Evolutionary conservation across 495 filamentous ascomycete genomes (phyloP), one percentile per base, ranked within the genome.

Genomic region (Penicillium desertorum): DNA sequence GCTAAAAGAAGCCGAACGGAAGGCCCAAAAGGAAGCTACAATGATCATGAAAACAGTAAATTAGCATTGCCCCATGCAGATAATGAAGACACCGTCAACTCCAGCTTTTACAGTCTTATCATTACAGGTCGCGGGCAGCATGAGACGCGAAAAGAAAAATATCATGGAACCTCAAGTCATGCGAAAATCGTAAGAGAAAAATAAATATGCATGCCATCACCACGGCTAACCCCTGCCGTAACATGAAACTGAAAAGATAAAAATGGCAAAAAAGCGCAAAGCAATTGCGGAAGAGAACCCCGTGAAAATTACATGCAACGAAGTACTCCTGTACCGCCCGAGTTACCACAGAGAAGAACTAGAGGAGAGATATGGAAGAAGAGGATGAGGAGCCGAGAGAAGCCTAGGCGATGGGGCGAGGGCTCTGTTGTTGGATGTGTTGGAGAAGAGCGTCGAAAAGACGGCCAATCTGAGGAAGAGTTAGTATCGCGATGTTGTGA

Each of bases 401-500:
- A 54, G 65, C 62, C 62, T 73, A 78, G 34, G 74, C 56, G 44
- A 74, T 62, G 5, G 71, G 68, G 51, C 76, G 69, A 48, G 76
- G 76, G 69, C 76, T 79, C 64, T 79, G 76, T 56, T 79, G 76
- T 59, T 79, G 76, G 47, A 79, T 79, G 45, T 79, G 76, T 56
- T 77, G 75, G 49, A 79, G 71, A 55, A 79, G 74, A 48, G 76
- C 76, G 64, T 79, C 75, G 46, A 79, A 79, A 25, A 79, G 71
- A 57, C 76, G 76, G 61, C 76, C 76, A 57, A 79, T 79, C 76
- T 79, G 37, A 34, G 51, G 27, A 12, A 19, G 14, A 6, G 50
- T 69, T 63, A 69, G 56, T 36, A 43, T 2, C n/a, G 50, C 2
- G 17, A 20, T 5, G 3, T 19, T 25, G 29, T 32, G 36, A 5